Conservation (phyloP, 345 rosid species). For the Rhodomyrtus tomentosa region DNA sequence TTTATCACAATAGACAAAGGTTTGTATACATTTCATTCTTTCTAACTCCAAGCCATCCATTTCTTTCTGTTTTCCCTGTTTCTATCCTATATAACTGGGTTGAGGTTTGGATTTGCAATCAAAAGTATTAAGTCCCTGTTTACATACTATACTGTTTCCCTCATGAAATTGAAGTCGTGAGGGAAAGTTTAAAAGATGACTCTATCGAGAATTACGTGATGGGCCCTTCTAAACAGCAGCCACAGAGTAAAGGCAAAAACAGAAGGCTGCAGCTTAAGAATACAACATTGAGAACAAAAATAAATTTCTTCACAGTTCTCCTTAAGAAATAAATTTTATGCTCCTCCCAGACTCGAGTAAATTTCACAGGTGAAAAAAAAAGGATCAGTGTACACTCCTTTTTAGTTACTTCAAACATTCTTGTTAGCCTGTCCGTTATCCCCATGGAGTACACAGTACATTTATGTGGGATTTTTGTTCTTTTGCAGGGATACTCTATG, state of each 20-base stretch:
- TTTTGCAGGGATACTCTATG: not conserved
- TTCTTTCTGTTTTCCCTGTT: not conserved
- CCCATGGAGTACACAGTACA: not conserved
- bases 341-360: not conserved
- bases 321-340: not conserved
- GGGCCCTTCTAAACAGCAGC: not conserved
- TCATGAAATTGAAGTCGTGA: not conserved
- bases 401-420: not conserved
- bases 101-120: not conserved
- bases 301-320: not conserved
- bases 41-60: not conserved
- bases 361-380: not conserved
- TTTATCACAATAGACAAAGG: not conserved
- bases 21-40: not conserved
- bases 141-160: not conserved
- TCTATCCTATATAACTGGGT: not conserved
- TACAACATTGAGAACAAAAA: not conserved
- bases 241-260: not conserved
- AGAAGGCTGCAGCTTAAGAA: not conserved
- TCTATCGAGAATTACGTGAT: not conserved
- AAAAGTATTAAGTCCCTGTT: not conserved
- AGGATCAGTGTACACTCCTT: not conserved
- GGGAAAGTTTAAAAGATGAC: not conserved
- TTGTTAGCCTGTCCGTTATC: not conserved
- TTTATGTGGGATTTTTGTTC: not conserved